Evolutionary conservation across 2,329 filamentous ascomycete genomes (phyloP), one percentile per base, ranked within the genome.

Genomic region (Sporothrix variecibatus): DNA sequence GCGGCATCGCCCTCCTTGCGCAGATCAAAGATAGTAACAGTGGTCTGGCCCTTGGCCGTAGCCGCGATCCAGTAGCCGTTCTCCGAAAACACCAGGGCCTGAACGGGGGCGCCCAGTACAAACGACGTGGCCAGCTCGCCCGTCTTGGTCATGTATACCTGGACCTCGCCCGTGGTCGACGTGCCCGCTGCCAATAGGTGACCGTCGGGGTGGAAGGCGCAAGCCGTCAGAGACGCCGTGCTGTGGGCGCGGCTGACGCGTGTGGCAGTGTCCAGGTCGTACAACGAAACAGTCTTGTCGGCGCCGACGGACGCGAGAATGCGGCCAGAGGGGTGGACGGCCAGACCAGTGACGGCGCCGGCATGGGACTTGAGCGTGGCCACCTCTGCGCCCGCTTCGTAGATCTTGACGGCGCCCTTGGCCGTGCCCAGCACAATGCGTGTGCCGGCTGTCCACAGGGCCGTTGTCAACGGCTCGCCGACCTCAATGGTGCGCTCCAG

Each of bases 31-130:
- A 98, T 90, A 11, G 93, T 93, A 51, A 97, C 91, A 31, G 87
- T 91, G 28, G 90, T 93, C 77, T 94, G 93, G 40, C 90, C 91
- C 82, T 94, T 91, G 74, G 92, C 90, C 8, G 92, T 91, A 5
- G 94, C 93, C 1, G 95, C 95, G 77, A 99, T 91, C 94, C 95
- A 98, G 79, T 93, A 97, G 31, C 96, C 96, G 78, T 99, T 99
- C 82, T 99, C 96, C 0, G 95, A 98, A 83, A 99, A 99, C 74
- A 89, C 87, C 56, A 99, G 84, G 12, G 90, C 89, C 78, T 93
- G 90, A 2, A 98, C 88, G 0, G 94, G 90, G 0, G 90, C 90
- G 8, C 88, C 89, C 0, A 92, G 83, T 26, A 83, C 85, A 82
- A 97, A 97, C 73, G 89, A 90, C 38, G 94, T 94, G 38, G 94